Evolutionary conservation across 2,329 filamentous ascomycete species (phyloP).

Genomic region (Diaporthe ilicicola): DNA sequence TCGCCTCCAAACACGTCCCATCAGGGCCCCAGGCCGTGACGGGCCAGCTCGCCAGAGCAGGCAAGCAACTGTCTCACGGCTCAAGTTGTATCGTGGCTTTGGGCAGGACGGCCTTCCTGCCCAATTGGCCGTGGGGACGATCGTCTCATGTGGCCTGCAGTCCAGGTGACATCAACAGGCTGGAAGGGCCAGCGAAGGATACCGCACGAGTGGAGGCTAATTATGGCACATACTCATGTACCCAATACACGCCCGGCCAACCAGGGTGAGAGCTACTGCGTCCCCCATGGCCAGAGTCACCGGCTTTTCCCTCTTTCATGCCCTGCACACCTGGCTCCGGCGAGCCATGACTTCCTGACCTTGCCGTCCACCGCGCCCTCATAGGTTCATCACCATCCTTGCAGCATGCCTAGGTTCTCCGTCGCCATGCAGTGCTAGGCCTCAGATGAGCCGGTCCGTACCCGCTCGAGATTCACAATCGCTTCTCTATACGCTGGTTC

Average conservation of each 20-base stretch:
- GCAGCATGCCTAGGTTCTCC: constrained; percentile 34
- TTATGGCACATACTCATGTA: constrained; percentile 37
- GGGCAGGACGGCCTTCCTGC: constrained; percentile 21
- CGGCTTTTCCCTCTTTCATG: constrained; percentile 44
- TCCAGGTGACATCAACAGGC: constrained; percentile 30
- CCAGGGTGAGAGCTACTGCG: constrained; percentile 43
- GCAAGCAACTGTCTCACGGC: constrained; percentile 18
- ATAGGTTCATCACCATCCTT: constrained; percentile 45
- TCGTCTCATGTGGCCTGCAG: constrained; percentile 25
- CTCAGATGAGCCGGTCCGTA: constrained; percentile 52
- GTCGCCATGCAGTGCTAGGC: constrained; percentile 46
- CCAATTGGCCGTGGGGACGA: constrained; percentile 28
- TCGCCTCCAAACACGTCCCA: constrained; percentile 1
- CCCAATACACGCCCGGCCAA: constrained; percentile 33
- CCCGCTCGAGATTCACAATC: constrained; percentile 53
- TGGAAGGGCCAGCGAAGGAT: constrained; percentile 6
- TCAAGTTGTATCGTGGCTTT: constrained; percentile 24
- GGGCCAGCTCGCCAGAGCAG: neutral
- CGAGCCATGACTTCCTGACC: constrained; percentile 37
- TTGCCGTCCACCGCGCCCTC: constrained; percentile 22
- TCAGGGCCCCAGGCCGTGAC: constrained; percentile 6
- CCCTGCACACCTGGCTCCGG: constrained; percentile 42
- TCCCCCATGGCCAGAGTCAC: constrained; percentile 44
- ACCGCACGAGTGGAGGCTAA: constrained; percentile 36
- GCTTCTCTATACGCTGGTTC: constrained; percentile 45